Base-by-base conservation (phyloP, 305 asterid genomes). In the Striga hermonthica region DNA sequence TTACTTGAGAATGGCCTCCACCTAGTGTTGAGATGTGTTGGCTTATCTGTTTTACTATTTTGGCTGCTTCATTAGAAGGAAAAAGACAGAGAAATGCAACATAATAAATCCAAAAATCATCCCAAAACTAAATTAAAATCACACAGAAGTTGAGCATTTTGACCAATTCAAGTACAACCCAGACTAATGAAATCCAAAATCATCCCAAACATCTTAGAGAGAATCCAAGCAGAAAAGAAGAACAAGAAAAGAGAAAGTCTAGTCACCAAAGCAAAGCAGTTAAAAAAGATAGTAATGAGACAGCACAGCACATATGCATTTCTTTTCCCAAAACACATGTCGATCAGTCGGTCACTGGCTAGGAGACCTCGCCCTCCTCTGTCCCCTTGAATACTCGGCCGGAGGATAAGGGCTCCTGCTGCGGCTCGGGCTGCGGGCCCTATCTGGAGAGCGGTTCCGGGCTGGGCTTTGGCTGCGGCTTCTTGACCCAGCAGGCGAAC, bases 391-490 rank as follows among this genome's bases (percentile, higher is more conserved):
- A 52, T 75, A 74, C 56, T 66, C 87, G 1, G 60, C 77, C 1
- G 74, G 78, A 4, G 73, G 78, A 61, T 71, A 75, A n/a, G 80
- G 83, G 53, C 80, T 72, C 66, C 76, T 60, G 76, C 80, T 69
- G 34, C 69, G 80, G 40, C 75, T 72, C 4, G 56, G 78, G 76
- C 76, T 75, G 39, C 70, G 65, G 41, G 47, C 75, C 77, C 77
- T 68, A 15, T 22, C 72, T 0, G 74, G 81, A 60, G 78, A 60
- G 0, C 11, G 66, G 38, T 16, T 74, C 34, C 67, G 54, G 34
- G 38, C 79, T 3, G 88, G 95, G 11, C 86, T 85, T 43, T 67
- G 86, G 75, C 90, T 83, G 64, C 80, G 81, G 68, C 89, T 80
- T 76, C 90, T 82, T 10, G 86, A 72, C 37, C 82, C 88, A 59